Evolutionary conservation across 2,329 filamentous ascomycete genomes (phyloP), one percentile per base, ranked within the genome.

Genomic region (Colletotrichum sp.): DNA sequence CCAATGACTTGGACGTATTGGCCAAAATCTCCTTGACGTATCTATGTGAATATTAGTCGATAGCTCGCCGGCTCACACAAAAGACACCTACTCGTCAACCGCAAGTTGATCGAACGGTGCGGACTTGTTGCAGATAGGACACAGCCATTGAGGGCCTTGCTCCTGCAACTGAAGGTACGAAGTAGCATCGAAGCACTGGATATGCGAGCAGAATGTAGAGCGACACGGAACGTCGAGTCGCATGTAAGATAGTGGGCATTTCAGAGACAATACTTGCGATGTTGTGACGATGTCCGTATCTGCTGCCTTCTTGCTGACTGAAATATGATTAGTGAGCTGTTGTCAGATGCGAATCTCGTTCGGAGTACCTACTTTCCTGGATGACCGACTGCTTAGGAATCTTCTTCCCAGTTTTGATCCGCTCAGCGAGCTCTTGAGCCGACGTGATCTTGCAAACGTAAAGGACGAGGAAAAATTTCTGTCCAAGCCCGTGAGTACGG

Each of bases 81-180:
- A 32, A 16, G 18, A 15, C 13, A 86, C 92, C 85, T 88, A 97
- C 92, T 97, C 94, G 80, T 99, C 97, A 34, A 99, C 92, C 13
- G 95, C 95, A 28, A 99, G 87, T 64, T 91, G 93, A 67, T 96
- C 94, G 83, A 95, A 99, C 0, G 93, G 92, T 3, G 96, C 93
- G 1, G 91, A 86, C 81, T 96, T 98, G 84, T 94, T 96, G 87
- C 97, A 99, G 26, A 98, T 93, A 1, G 97, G 97, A 81, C 97
- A 99, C n/a, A 93, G 89, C 97, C 97, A 99, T 22, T 97, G 98
- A 0, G 97, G 97, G 0, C 95, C 96, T 86, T 99, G 97, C 83
- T 99, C 96, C 83, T 99, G 96, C 32, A 99, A 87, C 80, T 98
- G 95, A 24, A 99, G 89, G 82, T 98, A 99, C 3, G 95, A 98